phyloP scores from a whole-genome alignment of 768 basidiomycete species.

The Cubamyces sp. region DNA sequence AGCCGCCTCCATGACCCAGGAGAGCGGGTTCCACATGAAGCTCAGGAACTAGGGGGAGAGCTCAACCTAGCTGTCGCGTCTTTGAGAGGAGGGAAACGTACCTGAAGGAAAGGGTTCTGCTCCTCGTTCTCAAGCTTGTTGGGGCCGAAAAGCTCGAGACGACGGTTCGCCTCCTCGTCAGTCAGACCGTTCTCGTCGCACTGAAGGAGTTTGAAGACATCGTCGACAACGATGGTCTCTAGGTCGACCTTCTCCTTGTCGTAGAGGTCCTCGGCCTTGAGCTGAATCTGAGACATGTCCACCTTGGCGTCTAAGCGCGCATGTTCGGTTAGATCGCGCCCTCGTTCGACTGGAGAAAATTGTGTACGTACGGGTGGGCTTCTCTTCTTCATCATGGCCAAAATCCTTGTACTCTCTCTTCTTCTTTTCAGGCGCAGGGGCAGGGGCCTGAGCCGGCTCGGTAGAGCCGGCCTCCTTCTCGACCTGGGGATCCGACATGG shows the following conservation, averaged over 20 bases:
- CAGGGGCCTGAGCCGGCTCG: conserved; percentile 44
- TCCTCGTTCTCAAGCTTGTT: conserved; percentile 94
- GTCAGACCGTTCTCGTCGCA: conserved; percentile 82
- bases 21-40: conserved; percentile 99
- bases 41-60: conserved; percentile 67
- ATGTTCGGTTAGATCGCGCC: conserved; percentile 23
- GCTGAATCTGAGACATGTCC: conserved; percentile 87
- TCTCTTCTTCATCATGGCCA: conserved; percentile 64
- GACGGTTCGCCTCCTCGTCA: conserved; percentile 74
- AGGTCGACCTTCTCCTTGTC: conserved; percentile 99
- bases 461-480: conserved; percentile 70
- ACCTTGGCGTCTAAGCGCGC: conserved; percentile 75
- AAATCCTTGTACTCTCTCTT: conserved; percentile 92
- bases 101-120: conserved; percentile 90
- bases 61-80: not conserved
- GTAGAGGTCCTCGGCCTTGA: conserved; percentile 92
- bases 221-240: conserved; percentile 94
- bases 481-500: conserved; percentile 47
- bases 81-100: conserved; percentile 28
- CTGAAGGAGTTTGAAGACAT: conserved; percentile 95
- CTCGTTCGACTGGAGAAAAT: not conserved
- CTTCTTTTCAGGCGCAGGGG: conserved; percentile 43
- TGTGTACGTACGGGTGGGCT: conserved; percentile 62
- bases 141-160: conserved; percentile 92
- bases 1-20: conserved; percentile 99